These are phyloP conservation scores for Thelonectria discophora DNA, from an alignment of 2,329 filamentous ascomycete genomes.

Conservation along the genomic window DNA sequence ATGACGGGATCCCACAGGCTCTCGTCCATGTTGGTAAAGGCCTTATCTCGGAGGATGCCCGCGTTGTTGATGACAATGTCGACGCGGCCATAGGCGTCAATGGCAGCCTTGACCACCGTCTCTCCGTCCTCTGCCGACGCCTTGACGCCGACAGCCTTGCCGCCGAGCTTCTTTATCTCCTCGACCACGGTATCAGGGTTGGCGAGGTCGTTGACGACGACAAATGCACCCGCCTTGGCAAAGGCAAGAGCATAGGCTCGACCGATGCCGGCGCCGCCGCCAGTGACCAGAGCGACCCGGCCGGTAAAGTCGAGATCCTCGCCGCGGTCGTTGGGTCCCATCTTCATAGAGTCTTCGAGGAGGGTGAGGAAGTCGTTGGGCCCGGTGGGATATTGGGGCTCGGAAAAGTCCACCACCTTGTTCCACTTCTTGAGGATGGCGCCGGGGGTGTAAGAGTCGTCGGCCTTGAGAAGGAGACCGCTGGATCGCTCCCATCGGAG, in stretches of 20 bases:
- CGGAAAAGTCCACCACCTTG: constrained; percentile 84
- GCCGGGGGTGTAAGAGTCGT: constrained; percentile 86
- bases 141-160: constrained; percentile 91
- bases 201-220: constrained; percentile 96
- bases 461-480: constrained; percentile 88
- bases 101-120: constrained; percentile 87
- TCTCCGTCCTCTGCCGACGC: constrained; percentile 94
- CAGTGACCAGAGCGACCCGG: constrained; percentile 87
- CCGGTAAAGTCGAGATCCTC: constrained; percentile 83
- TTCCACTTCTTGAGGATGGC: constrained; percentile 91
- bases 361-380: constrained; percentile 88
- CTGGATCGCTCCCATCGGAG: constrained; percentile 92
- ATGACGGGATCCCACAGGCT: constrained; percentile 91
- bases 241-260: constrained; percentile 90
- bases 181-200: constrained; percentile 90
- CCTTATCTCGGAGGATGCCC: constrained; percentile 96
- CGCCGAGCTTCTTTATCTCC: constrained; percentile 90
- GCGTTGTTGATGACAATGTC: constrained; percentile 98
- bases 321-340: constrained; percentile 75
- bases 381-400: constrained; percentile 81
- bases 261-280: constrained; percentile 89
- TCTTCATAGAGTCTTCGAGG: constrained; percentile 83
- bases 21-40: constrained; percentile 97
- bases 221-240: constrained; percentile 80
- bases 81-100: constrained; percentile 91